These are phyloP conservation scores for Chaetoceros muelleri DNA, from an alignment of 108 stramenopile genomes.

Conservation along the genomic window DNA sequence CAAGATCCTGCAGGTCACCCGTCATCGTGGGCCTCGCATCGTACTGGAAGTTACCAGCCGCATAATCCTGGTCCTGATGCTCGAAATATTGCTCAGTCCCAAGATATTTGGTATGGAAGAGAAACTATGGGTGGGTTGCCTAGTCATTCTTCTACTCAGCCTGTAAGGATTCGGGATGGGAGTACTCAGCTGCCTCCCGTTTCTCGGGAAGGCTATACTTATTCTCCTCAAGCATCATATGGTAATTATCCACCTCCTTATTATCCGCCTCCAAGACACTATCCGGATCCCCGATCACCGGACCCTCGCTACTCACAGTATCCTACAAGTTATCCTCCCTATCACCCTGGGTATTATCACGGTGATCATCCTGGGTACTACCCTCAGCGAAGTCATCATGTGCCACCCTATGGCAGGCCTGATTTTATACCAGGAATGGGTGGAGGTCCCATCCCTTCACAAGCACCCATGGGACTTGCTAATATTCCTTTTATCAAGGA, in stretches of 20 bases:
- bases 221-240: background rate
- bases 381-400: background rate
- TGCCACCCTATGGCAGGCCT: background rate
- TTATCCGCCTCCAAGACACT: background rate
- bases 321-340: background rate
- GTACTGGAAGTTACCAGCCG: too few relatives aligned
- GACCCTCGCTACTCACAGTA: background rate
- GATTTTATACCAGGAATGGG: background rate
- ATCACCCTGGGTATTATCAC: background rate
- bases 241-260: background rate
- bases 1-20: too few relatives aligned
- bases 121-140: too few relatives aligned
- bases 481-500: conserved; percentile 7
- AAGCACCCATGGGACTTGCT: background rate
- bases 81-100: too few relatives aligned
- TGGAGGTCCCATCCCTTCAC: too few relatives aligned
- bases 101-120: too few relatives aligned
- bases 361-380: background rate
- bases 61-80: too few relatives aligned
- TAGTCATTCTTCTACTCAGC: too few relatives aligned
- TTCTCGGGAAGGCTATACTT: too few relatives aligned
- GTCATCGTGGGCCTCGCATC: too few relatives aligned
- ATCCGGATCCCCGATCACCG: background rate
- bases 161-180: too few relatives aligned
- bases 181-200: too few relatives aligned